Evolutionary conservation across 2,329 filamentous ascomycete species (phyloP).

Genomic region (Tricladium varicosporioides): DNA sequence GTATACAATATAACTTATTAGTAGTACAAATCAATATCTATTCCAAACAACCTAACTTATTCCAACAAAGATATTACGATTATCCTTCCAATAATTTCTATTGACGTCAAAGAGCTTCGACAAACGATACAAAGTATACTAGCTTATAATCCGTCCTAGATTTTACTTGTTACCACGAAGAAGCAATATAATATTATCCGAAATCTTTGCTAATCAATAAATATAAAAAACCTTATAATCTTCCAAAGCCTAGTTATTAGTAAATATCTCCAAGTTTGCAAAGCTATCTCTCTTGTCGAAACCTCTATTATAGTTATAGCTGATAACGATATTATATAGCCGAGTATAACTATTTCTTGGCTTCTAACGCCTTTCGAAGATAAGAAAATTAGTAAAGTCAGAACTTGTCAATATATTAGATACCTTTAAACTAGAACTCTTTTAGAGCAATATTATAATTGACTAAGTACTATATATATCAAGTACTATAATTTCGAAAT

Average conservation of each 20-base stretch:
- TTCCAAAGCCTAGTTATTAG: slow-evolving; percentile 81
- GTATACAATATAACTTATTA: slow-evolving; percentile 6
- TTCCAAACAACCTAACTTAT: slow-evolving; percentile 7
- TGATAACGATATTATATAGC: no score
- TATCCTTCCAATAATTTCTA: no score
- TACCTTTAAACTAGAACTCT: slow-evolving; percentile 57
- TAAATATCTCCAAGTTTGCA: slow-evolving; percentile 86
- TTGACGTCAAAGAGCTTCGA: no score
- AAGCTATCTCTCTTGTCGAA: slow-evolving; percentile 76
- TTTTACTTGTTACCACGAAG: no score
- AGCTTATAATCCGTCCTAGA: no score
- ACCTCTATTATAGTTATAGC: slow-evolving; percentile 86
- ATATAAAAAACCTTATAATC: no score
- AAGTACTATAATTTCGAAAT: slow-evolving; percentile 96
- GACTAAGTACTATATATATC: slow-evolving; percentile 87
- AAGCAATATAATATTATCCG: no score
- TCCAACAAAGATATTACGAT: slow-evolving; percentile 13
- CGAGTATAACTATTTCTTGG: slow-evolving; percentile 77
- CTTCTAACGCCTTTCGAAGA: slow-evolving; percentile 87
- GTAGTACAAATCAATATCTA: slow-evolving; percentile 9
- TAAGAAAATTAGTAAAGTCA: slow-evolving; percentile 73
- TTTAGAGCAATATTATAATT: slow-evolving; percentile 72
- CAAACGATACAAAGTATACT: no score
- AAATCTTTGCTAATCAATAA: no score
- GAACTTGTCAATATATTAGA: slow-evolving; percentile 64